Evolutionary conservation across 306 rosid species (phyloP).

Genomic region (Macrotyloma uniflorum): DNA sequence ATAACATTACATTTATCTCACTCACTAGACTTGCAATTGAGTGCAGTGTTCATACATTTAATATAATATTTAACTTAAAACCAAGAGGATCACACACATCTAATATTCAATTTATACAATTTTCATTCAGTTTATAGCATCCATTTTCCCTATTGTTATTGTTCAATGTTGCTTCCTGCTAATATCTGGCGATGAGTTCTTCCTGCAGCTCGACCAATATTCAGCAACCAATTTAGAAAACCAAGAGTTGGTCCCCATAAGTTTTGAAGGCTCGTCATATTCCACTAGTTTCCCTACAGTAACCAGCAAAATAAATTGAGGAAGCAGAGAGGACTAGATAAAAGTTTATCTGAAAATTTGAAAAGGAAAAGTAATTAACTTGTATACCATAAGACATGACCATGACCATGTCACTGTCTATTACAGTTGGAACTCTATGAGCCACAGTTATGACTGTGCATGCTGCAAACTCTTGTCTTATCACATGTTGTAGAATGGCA

Average conservation of each 20-base stretch:
- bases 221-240: not conserved
- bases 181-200: not conserved
- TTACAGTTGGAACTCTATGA: constrained; percentile 21
- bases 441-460: constrained; percentile 15
- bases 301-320: not conserved
- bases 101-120: not conserved
- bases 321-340: not conserved
- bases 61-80: not conserved
- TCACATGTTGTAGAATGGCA: not conserved
- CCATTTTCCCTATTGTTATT: not conserved
- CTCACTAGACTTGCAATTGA: not conserved
- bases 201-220: constrained; percentile 1
- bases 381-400: not conserved
- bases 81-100: not conserved
- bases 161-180: not conserved
- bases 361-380: not conserved
- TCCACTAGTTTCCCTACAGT: not conserved
- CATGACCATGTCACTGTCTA: constrained; percentile 19
- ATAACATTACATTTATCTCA: not conserved
- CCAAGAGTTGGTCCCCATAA: not conserved
- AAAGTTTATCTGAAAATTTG: not conserved
- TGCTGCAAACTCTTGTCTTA: not conserved
- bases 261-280: constrained; percentile 13
- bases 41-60: not conserved
- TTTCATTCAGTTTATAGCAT: not conserved